A percentile compares a stretch with the other conserved stretches of the same genome.
Conservation (phyloP, 2,329 filamentous ascomycete species). For the Zymoseptoria ardabiliae region DNA sequence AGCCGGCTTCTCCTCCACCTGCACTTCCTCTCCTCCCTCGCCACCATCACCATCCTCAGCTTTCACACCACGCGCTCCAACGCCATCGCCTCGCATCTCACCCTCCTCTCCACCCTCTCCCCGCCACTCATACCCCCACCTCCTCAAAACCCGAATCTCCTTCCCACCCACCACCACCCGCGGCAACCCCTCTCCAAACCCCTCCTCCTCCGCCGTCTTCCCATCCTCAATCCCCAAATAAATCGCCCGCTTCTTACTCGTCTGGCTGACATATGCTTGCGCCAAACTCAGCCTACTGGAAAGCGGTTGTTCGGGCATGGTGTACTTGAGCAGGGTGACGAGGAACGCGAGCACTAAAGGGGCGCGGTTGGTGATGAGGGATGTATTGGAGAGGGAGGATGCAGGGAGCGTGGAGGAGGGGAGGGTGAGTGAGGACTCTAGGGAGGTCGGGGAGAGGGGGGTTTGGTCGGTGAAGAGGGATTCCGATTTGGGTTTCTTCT, state of each 20-base stretch:
- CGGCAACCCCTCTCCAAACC: conserved; percentile 69
- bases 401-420: conserved; percentile 51
- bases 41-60: neutral
- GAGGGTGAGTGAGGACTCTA: conserved; percentile 56
- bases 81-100: conserved; percentile 10
- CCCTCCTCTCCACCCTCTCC: conserved; percentile 19
- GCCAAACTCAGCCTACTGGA: conserved; percentile 78
- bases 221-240: conserved; percentile 64
- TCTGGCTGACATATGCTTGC: conserved; percentile 76
- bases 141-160: conserved; percentile 66
- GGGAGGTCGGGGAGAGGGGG: conserved; percentile 42
- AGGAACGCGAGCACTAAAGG: conserved; percentile 77
- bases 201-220: conserved; percentile 59
- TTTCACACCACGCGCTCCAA: neutral
- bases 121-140: conserved; percentile 63
- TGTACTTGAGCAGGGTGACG: conserved; percentile 64
- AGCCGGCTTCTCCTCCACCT: conserved; percentile 37
- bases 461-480: conserved; percentile 23
- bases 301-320: conserved; percentile 76
- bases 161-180: conserved; percentile 64
- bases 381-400: conserved; percentile 50
- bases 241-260: conserved; percentile 68
- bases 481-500: conserved; percentile 32
- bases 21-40: conserved; percentile 5
- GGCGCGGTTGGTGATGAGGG: conserved; percentile 68